A percentile compares a stretch with the other conserved stretches of the same genome.
phyloP scores from a whole-genome alignment of 179 eudicot species.

The Patellifolia procumbens region DNA sequence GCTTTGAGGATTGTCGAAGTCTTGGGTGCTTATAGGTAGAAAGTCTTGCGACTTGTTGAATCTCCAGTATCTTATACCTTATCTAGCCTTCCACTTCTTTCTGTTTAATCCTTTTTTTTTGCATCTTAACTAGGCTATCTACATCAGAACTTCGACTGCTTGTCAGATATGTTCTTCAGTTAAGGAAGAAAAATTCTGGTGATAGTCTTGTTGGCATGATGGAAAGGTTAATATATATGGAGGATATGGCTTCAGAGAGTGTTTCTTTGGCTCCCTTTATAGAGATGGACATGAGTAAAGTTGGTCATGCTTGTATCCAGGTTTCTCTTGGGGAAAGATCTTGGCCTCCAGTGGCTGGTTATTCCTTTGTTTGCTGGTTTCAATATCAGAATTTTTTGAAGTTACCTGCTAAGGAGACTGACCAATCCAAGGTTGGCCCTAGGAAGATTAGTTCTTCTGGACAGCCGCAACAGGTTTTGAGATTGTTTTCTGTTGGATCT shows the following conservation, averaged over 20 bases:
- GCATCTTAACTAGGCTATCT: conserved; percentile 71
- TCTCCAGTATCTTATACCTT: neutral
- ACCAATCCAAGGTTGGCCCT: conserved; percentile 48
- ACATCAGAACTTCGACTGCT: conserved; percentile 77
- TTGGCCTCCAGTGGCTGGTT: conserved; percentile 99
- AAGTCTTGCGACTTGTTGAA: conserved; percentile 6
- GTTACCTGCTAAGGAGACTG: conserved; percentile 58
- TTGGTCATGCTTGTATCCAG: conserved; percentile 94
- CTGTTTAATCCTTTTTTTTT: conserved; percentile 6
- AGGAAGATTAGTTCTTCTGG: conserved; percentile 49
- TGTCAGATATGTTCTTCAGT: conserved; percentile 79
- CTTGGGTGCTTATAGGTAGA: conserved; percentile 94
- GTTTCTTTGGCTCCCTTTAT: conserved; percentile 93
- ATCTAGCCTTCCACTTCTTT: conserved; percentile 4
- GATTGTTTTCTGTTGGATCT: conserved; percentile 93
- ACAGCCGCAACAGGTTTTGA: conserved; percentile 56
- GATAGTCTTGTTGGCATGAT: conserved; percentile 80
- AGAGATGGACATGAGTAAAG: conserved; percentile 96
- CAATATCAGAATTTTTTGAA: conserved; percentile 76
- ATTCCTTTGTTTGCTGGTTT: conserved; percentile 99
- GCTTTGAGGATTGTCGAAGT: conserved; percentile 86
- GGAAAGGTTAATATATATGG: conserved; percentile 80
- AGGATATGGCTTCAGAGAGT: conserved; percentile 72
- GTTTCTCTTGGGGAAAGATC: conserved; percentile 97
- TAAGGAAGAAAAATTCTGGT: conserved; percentile 71